Evolutionary conservation across 345 rosid species (phyloP).

Genomic region (Eutrema japonicum): DNA sequence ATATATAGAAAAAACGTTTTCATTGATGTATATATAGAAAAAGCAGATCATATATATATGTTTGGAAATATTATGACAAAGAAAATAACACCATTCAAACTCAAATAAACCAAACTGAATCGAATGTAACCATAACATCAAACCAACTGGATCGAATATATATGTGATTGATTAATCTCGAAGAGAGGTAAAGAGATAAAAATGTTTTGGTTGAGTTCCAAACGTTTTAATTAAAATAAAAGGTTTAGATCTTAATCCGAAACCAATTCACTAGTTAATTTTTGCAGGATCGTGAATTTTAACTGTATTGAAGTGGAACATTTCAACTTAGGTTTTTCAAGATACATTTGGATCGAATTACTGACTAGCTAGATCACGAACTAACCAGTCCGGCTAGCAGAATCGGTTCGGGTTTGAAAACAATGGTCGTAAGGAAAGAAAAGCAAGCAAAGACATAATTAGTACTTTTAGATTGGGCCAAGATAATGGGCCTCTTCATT

Average conservation of each 20-base stretch:
- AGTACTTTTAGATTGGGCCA: conserved; percentile 10
- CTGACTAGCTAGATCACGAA: too few relatives aligned
- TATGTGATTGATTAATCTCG: too few relatives aligned
- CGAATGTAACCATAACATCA: neutral
- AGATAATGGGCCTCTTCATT: conserved; percentile 3
- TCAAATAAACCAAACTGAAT: neutral
- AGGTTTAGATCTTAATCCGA: too few relatives aligned
- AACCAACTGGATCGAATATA: neutral
- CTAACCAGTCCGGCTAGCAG: neutral
- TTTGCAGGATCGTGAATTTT: neutral
- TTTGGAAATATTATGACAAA: too few relatives aligned
- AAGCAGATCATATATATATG: neutral
- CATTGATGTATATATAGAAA: too few relatives aligned
- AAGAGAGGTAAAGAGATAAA: neutral
- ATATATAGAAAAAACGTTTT: too few relatives aligned
- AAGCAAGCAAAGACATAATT: neutral
- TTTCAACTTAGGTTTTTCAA: too few relatives aligned
- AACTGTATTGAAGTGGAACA: neutral
- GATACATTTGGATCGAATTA: neutral
- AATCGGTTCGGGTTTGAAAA: neutral
- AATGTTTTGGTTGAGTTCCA: too few relatives aligned
- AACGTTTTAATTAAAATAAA: too few relatives aligned
- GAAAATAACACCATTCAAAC: neutral
- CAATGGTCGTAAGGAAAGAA: neutral
- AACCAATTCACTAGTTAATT: neutral